Base-by-base conservation (phyloP, 768 basidiomycete species). In the Suillus discolor region DNA sequence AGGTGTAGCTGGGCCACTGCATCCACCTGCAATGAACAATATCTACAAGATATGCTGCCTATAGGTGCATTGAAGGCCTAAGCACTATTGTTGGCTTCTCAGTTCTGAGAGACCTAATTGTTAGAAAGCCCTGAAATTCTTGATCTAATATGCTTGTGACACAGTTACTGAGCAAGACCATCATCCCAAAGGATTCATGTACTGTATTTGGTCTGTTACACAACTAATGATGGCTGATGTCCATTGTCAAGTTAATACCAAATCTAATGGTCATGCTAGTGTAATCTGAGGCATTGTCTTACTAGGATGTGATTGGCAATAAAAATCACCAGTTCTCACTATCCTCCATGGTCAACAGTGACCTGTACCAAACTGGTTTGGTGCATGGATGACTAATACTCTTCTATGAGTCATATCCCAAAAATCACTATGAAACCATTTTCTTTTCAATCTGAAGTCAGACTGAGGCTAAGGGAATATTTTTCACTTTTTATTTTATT, bases 51-150 rank as follows among this genome's bases (percentile, higher is more conserved):
- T n/a, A 28, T 28, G 28, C 8, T 4, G 2, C 28, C 7, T 53
- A 11, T 31, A 28, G n/a, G 15, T 4, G 38, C 28, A 31, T 16
- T 3, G 7, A 57, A 57, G 38, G 38, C 8, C 38, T 2, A 2
- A 39, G 23, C 38, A 23, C 39, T 39, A 57, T 57, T 57, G 57
- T 38, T n/a, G n/a, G 28, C 18, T 28, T 53, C 51, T 18, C 16
- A n/a, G n/a, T 53, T 28, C 36, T 4, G 55, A n/a, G 57, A 57
- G 57, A 57, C 36, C 23, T 25, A 39, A 57, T 39, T 57, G 57
- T 57, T 39, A 53, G n/a, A 9, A 15, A n/a, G 16, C 51, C 28
- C 38, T 9, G 23, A n/a, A n/a, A n/a, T n/a, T n/a, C 23, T 57
- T 13, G 36, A 16, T 16, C 6, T 57, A 4, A n/a, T 36, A 34